Percentiles rank a stretch among this genome's conserved stretches.
Evolutionary conservation across 495 filamentous ascomycete species (phyloP).

Genomic region (Astrothelium subdiscretum): DNA sequence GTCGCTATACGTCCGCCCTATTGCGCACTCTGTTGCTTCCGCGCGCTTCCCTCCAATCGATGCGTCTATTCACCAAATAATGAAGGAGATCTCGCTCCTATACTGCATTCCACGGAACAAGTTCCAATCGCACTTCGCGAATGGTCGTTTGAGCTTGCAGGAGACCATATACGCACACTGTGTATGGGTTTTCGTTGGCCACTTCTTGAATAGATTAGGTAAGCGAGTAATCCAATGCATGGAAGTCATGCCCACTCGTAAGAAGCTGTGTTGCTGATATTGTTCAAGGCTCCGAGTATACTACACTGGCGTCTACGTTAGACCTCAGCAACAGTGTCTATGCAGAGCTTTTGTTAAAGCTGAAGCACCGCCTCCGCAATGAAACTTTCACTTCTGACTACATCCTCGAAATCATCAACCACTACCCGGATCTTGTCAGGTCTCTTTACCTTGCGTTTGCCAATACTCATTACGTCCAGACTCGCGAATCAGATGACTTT

Average conservation of each 20-base stretch:
- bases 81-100: slow-evolving; percentile 91
- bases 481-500: slow-evolving; percentile 62
- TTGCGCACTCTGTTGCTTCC: slow-evolving; percentile 36
- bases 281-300: slow-evolving; percentile 55
- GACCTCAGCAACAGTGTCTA: slow-evolving; percentile 72
- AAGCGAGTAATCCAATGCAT: too few species aligned
- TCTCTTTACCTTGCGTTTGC: slow-evolving; percentile 87
- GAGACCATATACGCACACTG: slow-evolving; percentile 96
- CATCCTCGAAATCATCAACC: slow-evolving; percentile 90
- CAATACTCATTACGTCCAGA: slow-evolving; percentile 78
- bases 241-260: not conserved
- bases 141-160: slow-evolving; percentile 82
- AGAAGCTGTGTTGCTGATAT: not conserved
- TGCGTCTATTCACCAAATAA: slow-evolving; percentile 94
- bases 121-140: slow-evolving; percentile 78
- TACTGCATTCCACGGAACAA: slow-evolving; percentile 98
- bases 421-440: slow-evolving; percentile 79
- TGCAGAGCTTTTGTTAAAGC: slow-evolving; percentile 82
- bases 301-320: slow-evolving; percentile 68
- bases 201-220: slow-evolving; percentile 89
- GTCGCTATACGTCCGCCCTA: slow-evolving; percentile 80
- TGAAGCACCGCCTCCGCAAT: slow-evolving; percentile 87
- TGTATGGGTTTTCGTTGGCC: slow-evolving; percentile 92
- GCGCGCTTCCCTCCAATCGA: slow-evolving; percentile 67
- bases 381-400: slow-evolving; percentile 98